Conservation (phyloP, 495 filamentous ascomycete genomes). For the Pseudoneurospora amorphoporcata region DNA sequence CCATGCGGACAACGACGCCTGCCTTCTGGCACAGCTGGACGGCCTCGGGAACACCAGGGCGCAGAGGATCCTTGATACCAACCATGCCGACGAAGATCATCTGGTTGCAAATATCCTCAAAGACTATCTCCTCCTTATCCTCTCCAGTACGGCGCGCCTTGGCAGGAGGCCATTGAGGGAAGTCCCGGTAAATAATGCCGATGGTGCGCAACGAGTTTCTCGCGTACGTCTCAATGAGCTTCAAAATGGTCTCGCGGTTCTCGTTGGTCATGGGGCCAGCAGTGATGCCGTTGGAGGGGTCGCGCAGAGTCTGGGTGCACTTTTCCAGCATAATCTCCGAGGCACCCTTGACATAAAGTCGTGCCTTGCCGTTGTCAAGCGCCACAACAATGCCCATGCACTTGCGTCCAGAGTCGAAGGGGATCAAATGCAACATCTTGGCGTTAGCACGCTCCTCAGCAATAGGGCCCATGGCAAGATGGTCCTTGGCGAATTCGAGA, state of each 20-base stretch:
- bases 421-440: slow-evolving; percentile 61
- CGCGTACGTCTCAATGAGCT: slow-evolving; percentile 67
- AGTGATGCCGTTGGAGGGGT: slow-evolving; percentile 53
- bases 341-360: slow-evolving; percentile 80
- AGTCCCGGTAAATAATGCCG: slow-evolving; percentile 77
- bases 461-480: slow-evolving; percentile 65
- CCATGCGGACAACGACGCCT: slow-evolving; percentile 81
- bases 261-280: slow-evolving; percentile 46
- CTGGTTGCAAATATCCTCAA: slow-evolving; percentile 60
- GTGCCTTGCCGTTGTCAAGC: slow-evolving; percentile 49
- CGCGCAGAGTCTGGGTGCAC: slow-evolving; percentile 59
- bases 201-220: slow-evolving; percentile 78
- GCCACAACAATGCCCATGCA: slow-evolving; percentile 80
- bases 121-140: slow-evolving; percentile 58
- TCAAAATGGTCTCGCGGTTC: slow-evolving; percentile 48
- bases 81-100: slow-evolving; percentile 74
- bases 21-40: slow-evolving; percentile 65
- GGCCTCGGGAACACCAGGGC: slow-evolving; percentile 66
- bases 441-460: slow-evolving; percentile 60
- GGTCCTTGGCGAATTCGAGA: slow-evolving; percentile 61
- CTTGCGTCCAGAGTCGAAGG: slow-evolving; percentile 79
- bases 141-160: slow-evolving; percentile 55
- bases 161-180: slow-evolving; percentile 77
- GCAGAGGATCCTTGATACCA: slow-evolving; percentile 82
- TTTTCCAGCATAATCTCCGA: slow-evolving; percentile 73